Conservation (phyloP, 305 asterid species). For the Fraxinus greggii region DNA sequence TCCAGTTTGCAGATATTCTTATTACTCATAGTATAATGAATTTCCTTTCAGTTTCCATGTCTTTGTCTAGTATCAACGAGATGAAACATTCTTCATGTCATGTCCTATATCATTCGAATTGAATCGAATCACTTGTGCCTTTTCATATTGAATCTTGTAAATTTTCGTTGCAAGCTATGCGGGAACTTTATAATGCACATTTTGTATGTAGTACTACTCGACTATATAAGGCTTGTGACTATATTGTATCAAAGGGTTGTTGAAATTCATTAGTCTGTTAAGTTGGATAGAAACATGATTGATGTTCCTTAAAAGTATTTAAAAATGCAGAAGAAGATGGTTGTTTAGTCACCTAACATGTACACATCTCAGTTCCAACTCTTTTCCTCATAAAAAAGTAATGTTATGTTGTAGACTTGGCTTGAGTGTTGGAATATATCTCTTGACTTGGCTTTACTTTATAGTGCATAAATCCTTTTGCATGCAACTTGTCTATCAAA, state of each 20-base stretch:
- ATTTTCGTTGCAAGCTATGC: background rate
- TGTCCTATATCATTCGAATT: background rate
- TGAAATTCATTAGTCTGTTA: slow-evolving; percentile 20
- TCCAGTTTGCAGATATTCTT: background rate
- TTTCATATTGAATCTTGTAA: background rate
- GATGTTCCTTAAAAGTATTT: slow-evolving; percentile 27
- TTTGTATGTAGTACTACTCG: background rate
- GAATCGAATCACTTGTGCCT: background rate
- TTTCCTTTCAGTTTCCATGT: background rate
- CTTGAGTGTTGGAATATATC: slow-evolving; percentile 22
- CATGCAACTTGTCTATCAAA: slow-evolving; percentile 7
- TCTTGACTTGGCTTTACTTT: slow-evolving; percentile 14
- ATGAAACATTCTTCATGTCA: background rate
- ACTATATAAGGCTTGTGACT: background rate
- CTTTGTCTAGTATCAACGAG: background rate
- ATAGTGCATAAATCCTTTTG: background rate
- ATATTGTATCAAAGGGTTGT: slow-evolving; percentile 13
- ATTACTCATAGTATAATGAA: background rate
- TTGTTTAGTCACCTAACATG: slow-evolving; percentile 40
- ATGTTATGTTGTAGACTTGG: background rate
- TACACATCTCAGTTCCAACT: slow-evolving; percentile 29
- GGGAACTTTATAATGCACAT: slow-evolving; percentile 6
- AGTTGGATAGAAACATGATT: slow-evolving; percentile 26
- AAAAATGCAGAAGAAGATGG: slow-evolving; percentile 23
- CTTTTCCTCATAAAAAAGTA: background rate